These are phyloP conservation scores for Misopates orontium DNA, from an alignment of 257 asterid genomes.

Conservation along the genomic window DNA sequence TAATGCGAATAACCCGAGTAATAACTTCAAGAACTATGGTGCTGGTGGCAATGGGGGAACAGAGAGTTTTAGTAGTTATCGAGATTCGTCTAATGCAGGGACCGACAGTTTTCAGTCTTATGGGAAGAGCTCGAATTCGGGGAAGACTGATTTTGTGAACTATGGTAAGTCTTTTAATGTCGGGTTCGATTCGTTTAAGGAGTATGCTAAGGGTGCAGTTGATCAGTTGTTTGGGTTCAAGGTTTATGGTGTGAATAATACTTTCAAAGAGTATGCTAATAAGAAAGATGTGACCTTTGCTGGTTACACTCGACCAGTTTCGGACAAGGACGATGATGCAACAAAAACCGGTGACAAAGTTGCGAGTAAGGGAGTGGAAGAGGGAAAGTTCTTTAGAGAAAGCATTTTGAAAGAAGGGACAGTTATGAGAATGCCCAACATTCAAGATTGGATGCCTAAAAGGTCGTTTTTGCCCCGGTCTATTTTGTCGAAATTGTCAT, in stretches of 20 bases:
- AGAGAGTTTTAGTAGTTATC: constrained; percentile 53
- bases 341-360: constrained; percentile 26
- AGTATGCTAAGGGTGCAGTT: constrained; percentile 62
- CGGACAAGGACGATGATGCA: constrained; percentile 2
- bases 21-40: constrained; percentile 69
- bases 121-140: constrained; percentile 50
- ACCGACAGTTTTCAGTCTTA: constrained; percentile 66
- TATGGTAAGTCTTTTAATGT: constrained; percentile 75
- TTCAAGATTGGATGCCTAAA: constrained; percentile 70
- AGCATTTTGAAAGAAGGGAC: constrained; percentile 55
- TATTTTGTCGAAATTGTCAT: constrained; percentile 54
- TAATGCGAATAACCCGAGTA: constrained; percentile 70
- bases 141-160: constrained; percentile 50
- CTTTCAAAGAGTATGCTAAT: constrained; percentile 66
- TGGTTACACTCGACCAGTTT: constrained; percentile 43
- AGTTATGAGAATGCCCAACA: constrained; percentile 67
- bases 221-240: constrained; percentile 53
- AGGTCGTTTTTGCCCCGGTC: constrained; percentile 80
- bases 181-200: constrained; percentile 68
- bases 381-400: constrained; percentile 84
- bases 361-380: constrained; percentile 48
- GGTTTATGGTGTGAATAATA: constrained; percentile 60
- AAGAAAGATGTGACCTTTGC: constrained; percentile 74
- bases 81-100: constrained; percentile 72
- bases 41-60: constrained; percentile 54